Evolutionary conservation across 106 monocot genomes (phyloP), one percentile per base, ranked within the genome.

Genomic region (Apostasia ramifera): DNA sequence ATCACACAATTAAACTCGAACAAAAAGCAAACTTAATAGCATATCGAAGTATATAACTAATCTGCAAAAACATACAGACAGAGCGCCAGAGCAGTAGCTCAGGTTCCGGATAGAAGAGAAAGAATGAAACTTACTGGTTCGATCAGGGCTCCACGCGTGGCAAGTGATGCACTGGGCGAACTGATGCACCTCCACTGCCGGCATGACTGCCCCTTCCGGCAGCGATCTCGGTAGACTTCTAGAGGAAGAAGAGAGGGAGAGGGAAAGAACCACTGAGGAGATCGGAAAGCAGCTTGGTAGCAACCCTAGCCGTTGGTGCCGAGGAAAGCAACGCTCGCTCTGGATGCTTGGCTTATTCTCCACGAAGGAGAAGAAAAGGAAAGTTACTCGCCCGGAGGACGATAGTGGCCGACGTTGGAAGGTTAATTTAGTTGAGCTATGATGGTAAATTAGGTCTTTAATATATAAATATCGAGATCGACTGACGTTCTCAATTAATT

Each of bases 131-230:
- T 76, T 83, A 83, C 87, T 87, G 0, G 79, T 55, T 49, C 75
- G 84, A 63, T 85, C 88, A 44, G 88, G 81, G 68, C 81, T 88
- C 88, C 88, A 88, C 2, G 88, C 88, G 68, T 88, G 88, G 81
- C 88, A 88, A 65, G 88, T 88, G 77, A 88, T 85, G 81, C 88
- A 82, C 76, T 82, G 82, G 14, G 88, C 81, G 66, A 88, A 77
- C 58, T 84, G 88, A 71, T 84, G 84, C 58, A 79, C 59, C 57
- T 78, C 78, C 47, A 81, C 84, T 12, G 84, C 81, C 45, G 84
- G 81, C 88, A 84, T 88, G 47, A 38, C 51, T 39, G 42, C 45
- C 13, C 5, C n/a, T 46, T 53, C 7, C 48, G 62, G 5, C 62
- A 1, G 62, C 2, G 26, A 65, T 65, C 14, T 65, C 46, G 15